These are phyloP conservation scores for Apophysomyces ossiformis DNA, from an alignment of 371 early-diverging fungal genomes.

Conservation along the genomic window DNA sequence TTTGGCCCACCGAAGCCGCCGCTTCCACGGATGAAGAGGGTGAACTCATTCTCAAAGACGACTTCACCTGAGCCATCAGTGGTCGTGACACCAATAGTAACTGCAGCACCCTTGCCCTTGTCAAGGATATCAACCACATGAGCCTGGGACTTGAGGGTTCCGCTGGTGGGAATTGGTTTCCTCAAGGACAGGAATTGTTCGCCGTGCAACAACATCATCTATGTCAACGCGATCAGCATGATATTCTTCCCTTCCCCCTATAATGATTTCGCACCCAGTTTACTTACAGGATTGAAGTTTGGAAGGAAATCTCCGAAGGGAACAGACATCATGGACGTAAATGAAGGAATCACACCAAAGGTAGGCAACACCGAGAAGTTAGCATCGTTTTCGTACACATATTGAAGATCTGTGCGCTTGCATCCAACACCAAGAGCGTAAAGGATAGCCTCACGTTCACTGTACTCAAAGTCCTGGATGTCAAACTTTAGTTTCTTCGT, in stretches of 20 bases:
- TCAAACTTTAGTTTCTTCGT: conserved; percentile 63
- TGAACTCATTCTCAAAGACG: conserved; percentile 87
- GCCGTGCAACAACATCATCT: conserved; percentile 97
- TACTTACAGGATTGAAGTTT: conserved; percentile 82
- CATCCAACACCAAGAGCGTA: conserved; percentile 96
- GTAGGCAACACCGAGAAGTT: conserved; percentile 88
- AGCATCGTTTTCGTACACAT: conserved; percentile 89
- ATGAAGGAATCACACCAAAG: conserved; percentile 90
- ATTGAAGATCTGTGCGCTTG: conserved; percentile 80
- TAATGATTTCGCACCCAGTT: no score
- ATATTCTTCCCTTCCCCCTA: no score
- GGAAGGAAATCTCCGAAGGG: conserved; percentile 82
- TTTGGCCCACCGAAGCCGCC: conserved; percentile 30
- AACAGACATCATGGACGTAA: conserved; percentile 67
- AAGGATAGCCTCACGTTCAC: conserved; percentile 89
- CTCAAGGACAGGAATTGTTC: conserved; percentile 93
- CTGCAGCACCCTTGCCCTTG: conserved; percentile 94
- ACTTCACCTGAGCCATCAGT: conserved; percentile 77
- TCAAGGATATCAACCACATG: conserved; percentile 91
- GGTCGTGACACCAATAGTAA: conserved; percentile 82
- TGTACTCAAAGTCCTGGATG: conserved; percentile 65
- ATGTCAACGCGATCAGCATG: not conserved
- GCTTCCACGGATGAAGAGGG: conserved; percentile 56
- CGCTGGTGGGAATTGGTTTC: conserved; percentile 83
- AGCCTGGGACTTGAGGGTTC: conserved; percentile 76